Evolutionary conservation across 495 filamentous ascomycete genomes (phyloP), one percentile per base, ranked within the genome.

Genomic region (Annulohypoxylon stygium): DNA sequence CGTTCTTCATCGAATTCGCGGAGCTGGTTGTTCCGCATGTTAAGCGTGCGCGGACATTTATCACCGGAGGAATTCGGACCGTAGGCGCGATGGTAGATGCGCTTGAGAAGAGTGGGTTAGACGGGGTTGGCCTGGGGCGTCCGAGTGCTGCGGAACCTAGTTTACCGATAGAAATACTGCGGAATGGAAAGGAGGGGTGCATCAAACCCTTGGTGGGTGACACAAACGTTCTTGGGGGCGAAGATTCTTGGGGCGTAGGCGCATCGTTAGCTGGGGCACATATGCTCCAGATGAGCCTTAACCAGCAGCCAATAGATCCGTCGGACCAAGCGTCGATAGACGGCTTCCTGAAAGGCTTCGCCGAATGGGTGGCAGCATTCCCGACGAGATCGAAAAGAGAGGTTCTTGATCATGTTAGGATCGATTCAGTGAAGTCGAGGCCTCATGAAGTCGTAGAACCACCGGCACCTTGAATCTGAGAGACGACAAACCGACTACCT

Each of bases 1-100:
- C 88, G 4, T 91, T 90, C 80, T 92, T 92, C 81, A 77, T 92
- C 53, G 88, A 91, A 14, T 91, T 90, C 66, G 90, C 90, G 3
- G 86, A 91, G 43, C 65, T 80, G 48, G 90, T 91, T 53, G 81
- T 84, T 8, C 87, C 86, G n/a, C 80, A 80, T 11, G 80, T 90
- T 26, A 82, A 68, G 23, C 83, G 86, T 74, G 88, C 87, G 11
- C 88, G 84, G 73, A 81, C 81, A 1, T 91, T 88, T 67, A 80
- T 92, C 60, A 92, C 90, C 3, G 90, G 90, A 14, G 89, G 90
- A 2, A 82, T 92, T 66, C 81, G 85, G 70, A 87, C 89, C 1
- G 88, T 83, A 0, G 81, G 82, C n/a, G 90, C 81, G 2, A 91
- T 92, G 89, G 86, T 88, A 34, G 79, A 86, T 33, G 89, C 88